Percentiles rank a stretch among this genome's conserved stretches.
Conservation (phyloP, 352 stramenopile genomes). For the Phytopythium ostracodes region DNA sequence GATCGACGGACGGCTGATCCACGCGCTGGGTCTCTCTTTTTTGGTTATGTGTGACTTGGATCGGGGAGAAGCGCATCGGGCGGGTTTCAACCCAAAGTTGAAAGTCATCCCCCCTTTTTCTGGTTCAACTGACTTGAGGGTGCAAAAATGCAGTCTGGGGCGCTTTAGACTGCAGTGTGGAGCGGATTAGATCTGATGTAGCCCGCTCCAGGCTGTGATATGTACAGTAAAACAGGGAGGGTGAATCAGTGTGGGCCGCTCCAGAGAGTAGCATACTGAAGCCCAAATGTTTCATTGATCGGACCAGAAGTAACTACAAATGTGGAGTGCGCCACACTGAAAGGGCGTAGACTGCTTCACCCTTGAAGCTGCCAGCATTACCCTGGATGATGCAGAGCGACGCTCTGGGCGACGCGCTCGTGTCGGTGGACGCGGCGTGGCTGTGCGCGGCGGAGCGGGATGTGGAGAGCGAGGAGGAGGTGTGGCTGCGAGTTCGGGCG, state of each 20-base stretch:
- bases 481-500: constrained; percentile 15
- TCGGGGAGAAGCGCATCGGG: neutral
- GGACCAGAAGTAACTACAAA: too few species aligned
- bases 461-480: constrained; percentile 46
- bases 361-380: neutral
- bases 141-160: neutral
- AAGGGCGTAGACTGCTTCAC: too few species aligned
- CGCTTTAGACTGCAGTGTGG: neutral
- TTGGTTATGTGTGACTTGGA: neutral
- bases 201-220: neutral
- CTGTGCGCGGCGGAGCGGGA: constrained; percentile 52
- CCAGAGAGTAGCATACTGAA: too few species aligned
- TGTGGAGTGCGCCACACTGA: constrained; percentile 4
- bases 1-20: neutral
- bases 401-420: constrained; percentile 14
- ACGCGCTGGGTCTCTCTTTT: neutral
- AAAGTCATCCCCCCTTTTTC: neutral
- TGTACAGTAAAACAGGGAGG: too few species aligned
- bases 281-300: too few species aligned
- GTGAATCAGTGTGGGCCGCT: too few species aligned
- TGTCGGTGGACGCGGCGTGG: constrained; percentile 53
- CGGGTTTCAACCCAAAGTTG: neutral
- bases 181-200: neutral
- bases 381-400: constrained; percentile 20
- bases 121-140: neutral